Evolutionary conservation across 2,329 filamentous ascomycete species (phyloP).

Genomic region (Bipolaris victoriae): DNA sequence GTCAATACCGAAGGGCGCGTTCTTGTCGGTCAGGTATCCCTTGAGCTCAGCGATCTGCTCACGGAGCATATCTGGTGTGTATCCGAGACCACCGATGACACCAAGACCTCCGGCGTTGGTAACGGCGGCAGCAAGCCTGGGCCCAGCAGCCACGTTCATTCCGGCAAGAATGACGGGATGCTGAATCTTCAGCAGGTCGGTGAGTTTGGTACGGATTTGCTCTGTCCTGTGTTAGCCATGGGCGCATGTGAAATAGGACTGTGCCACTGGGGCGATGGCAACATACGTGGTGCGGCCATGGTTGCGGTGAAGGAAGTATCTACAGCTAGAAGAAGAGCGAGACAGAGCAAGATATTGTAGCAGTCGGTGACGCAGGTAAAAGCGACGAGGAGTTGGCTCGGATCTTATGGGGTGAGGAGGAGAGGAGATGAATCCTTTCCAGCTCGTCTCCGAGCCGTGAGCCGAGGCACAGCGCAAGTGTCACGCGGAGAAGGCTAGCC

Average conservation of each 20-base stretch:
- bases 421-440: slow-evolving; percentile 12
- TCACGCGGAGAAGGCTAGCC: slow-evolving; percentile 23
- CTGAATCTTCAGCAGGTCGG: slow-evolving; percentile 97
- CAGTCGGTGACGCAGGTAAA: slow-evolving; percentile 1
- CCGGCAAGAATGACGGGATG: slow-evolving; percentile 94
- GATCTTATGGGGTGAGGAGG: slow-evolving; percentile 29
- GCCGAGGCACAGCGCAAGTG: slow-evolving; percentile 33
- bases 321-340: not conserved
- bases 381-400: slow-evolving; percentile 14
- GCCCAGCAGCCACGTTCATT: slow-evolving; percentile 98
- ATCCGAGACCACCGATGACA: slow-evolving; percentile 93
- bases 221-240: slow-evolving; percentile 60
- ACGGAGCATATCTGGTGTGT: slow-evolving; percentile 95
- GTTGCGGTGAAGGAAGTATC: slow-evolving; percentile 23
- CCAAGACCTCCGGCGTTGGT: slow-evolving; percentile 96
- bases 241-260: slow-evolving; percentile 19
- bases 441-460: slow-evolving; percentile 26
- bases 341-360: not conserved
- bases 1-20: slow-evolving; percentile 93
- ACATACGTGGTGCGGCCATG: slow-evolving; percentile 84
- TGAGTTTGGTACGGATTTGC: slow-evolving; percentile 87
- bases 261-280: not conserved
- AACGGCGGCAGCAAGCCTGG: slow-evolving; percentile 93
- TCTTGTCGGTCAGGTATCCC: slow-evolving; percentile 84
- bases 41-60: slow-evolving; percentile 97